Evolutionary conservation across 306 rosid genomes (phyloP).

Genomic region (Castanea mollissima): DNA sequence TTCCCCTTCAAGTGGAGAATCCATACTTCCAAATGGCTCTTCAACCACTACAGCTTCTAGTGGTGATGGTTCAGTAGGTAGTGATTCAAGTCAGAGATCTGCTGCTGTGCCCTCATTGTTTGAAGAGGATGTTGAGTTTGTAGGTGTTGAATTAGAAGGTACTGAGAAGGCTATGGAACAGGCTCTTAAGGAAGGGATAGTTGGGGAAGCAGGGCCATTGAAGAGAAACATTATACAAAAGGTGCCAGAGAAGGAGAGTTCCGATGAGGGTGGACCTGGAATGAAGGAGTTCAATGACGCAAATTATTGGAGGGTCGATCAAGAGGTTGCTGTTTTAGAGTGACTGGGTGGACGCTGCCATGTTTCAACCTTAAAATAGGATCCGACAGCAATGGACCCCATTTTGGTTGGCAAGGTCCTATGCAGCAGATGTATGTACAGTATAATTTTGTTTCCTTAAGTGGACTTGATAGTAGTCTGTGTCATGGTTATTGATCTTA

Average conservation of each 20-base stretch:
- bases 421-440: conserved; percentile 68
- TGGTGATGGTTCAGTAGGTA: conserved; percentile 44
- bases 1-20: conserved; percentile 45
- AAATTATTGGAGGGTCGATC: conserved; percentile 98
- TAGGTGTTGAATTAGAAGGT: conserved; percentile 92
- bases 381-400: conserved; percentile 26
- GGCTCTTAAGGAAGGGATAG: conserved; percentile 97
- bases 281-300: conserved; percentile 92
- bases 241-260: conserved; percentile 63
- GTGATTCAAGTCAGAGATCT: conserved; percentile 49
- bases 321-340: conserved; percentile 88
- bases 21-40: conserved; percentile 60
- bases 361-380: conserved; percentile 40
- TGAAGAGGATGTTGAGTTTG: conserved; percentile 95
- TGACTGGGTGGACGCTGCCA: conserved; percentile 35
- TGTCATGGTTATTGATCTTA: conserved; percentile 41
- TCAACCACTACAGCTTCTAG: conserved; percentile 40
- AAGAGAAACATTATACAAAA: conserved; percentile 60
- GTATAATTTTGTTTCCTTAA: conserved; percentile 61
- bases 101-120: conserved; percentile 73
- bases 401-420: conserved; percentile 46
- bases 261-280: conserved; percentile 71
- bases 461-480: conserved; percentile 48
- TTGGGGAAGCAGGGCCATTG: conserved; percentile 99
- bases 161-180: conserved; percentile 98